These are phyloP conservation scores for Paracamarosporium sp. DNA, from an alignment of 2,329 filamentous ascomycete genomes.

Conservation along the genomic window DNA sequence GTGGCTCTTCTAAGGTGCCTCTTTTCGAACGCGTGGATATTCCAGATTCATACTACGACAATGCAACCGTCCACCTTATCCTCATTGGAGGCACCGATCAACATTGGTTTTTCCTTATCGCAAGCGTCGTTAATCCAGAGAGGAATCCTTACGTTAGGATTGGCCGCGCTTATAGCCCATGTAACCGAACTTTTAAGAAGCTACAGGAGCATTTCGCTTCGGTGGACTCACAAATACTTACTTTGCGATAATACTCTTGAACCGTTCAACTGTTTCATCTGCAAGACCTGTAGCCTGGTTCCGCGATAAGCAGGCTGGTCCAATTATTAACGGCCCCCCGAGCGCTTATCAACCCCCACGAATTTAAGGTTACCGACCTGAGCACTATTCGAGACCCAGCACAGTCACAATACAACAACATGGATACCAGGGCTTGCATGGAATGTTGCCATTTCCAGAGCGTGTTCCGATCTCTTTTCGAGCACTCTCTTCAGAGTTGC, in stretches of 20 bases:
- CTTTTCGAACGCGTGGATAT: constrained; percentile 8
- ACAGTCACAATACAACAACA: background rate
- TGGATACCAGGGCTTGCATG: background rate
- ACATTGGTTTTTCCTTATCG: constrained; percentile 11
- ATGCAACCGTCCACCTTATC: constrained; percentile 2
- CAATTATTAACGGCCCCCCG: background rate
- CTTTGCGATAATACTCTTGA: constrained; percentile 5
- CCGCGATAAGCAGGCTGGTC: background rate
- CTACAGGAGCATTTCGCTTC: constrained; percentile 2
- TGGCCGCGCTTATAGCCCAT: constrained; percentile 5
- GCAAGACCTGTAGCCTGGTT: background rate
- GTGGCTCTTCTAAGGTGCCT: background rate
- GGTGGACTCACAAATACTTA: background rate
- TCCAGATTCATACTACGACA: constrained; percentile 8
- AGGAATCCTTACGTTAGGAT: constrained; percentile 8
- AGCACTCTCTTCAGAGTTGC: too few species aligned
- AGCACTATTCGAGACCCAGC: background rate
- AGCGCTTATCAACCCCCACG: background rate
- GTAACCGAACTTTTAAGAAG: constrained; percentile 1
- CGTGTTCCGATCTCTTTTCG: too few species aligned
- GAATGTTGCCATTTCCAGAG: too few species aligned
- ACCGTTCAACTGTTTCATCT: background rate
- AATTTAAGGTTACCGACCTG: too few species aligned
- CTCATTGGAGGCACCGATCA: background rate
- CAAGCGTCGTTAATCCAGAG: constrained; percentile 5